phyloP scores from a whole-genome alignment of 768 basidiomycete species.

The Tulasnella calospora region DNA sequence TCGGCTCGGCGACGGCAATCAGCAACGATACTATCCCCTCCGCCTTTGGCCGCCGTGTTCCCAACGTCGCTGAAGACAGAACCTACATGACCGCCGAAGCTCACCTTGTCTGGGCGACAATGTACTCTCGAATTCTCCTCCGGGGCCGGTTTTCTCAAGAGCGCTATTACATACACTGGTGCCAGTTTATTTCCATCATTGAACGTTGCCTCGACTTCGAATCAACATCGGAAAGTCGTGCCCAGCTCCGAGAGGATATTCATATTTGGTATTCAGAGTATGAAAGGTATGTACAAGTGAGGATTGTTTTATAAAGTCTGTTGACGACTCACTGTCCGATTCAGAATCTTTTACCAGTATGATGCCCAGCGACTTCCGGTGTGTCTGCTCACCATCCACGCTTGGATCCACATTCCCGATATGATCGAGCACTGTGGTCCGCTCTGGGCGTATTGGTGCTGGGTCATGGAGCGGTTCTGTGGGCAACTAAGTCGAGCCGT shows the following conservation, averaged over 20 bases:
- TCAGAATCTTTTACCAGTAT: slow-evolving; percentile 16
- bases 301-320: neutral
- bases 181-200: slow-evolving; percentile 40
- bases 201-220: slow-evolving; percentile 34
- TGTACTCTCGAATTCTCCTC: slow-evolving; percentile 40
- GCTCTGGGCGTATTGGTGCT: slow-evolving; percentile 16
- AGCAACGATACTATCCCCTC: too few relatives aligned
- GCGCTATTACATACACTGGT: slow-evolving; percentile 43
- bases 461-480: too few relatives aligned
- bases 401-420: slow-evolving; percentile 1
- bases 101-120: too few relatives aligned
- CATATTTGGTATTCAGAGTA: neutral
- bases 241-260: too few relatives aligned
- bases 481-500: too few relatives aligned
- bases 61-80: too few relatives aligned
- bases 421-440: neutral
- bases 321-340: neutral
- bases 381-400: neutral
- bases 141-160: slow-evolving; percentile 34
- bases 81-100: too few relatives aligned
- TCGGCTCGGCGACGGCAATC: too few relatives aligned
- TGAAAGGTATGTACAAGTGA: neutral
- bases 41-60: too few relatives aligned
- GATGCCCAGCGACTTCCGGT: neutral
- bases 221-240: too few relatives aligned